These are phyloP conservation scores for Kodamaea sp. DNA, from an alignment of 1,139 yeast species.

Conservation along the genomic window DNA sequence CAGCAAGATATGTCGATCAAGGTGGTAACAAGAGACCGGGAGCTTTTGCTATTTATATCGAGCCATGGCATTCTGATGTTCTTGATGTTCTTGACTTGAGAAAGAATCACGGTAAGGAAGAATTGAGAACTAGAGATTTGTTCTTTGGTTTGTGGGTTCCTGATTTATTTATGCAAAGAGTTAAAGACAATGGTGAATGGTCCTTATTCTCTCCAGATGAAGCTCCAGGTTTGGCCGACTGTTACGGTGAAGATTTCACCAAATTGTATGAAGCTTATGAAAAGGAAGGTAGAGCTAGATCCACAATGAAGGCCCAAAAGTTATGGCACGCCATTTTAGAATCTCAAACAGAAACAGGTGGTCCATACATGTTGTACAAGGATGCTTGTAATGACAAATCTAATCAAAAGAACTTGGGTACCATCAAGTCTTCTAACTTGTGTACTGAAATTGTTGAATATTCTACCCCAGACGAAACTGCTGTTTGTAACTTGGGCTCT, in stretches of 20 bases:
- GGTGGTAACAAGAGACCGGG: constrained; percentile 96
- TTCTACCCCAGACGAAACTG: constrained; percentile 82
- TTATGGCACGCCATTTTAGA: constrained; percentile 84
- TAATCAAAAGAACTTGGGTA: constrained; percentile 83
- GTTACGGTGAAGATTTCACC: constrained; percentile 79
- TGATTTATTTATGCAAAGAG: constrained; percentile 86
- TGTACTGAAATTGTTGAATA: constrained; percentile 91
- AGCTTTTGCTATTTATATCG: constrained; percentile 83
- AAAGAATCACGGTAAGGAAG: constrained; percentile 90
- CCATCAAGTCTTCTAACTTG: constrained; percentile 81
- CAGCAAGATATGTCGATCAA: constrained; percentile 90
- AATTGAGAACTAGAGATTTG: constrained; percentile 82
- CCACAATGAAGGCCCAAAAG: constrained; percentile 78
- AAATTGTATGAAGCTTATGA: constrained; percentile 68
- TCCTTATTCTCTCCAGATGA: constrained; percentile 84
- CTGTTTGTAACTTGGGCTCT: constrained; percentile 89
- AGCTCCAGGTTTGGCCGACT: constrained; percentile 79
- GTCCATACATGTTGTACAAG: constrained; percentile 87
- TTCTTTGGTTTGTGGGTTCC: constrained; percentile 93
- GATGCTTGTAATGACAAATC: constrained; percentile 82
- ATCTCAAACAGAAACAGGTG: constrained; percentile 90
- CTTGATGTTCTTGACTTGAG: constrained; percentile 80
- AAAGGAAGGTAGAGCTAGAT: constrained; percentile 64
- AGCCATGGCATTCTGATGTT: constrained; percentile 90
- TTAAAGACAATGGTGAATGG: constrained; percentile 76